phyloP scores from a whole-genome alignment of 2,329 filamentous ascomycete genomes.

The Exserohilum rostratum region DNA sequence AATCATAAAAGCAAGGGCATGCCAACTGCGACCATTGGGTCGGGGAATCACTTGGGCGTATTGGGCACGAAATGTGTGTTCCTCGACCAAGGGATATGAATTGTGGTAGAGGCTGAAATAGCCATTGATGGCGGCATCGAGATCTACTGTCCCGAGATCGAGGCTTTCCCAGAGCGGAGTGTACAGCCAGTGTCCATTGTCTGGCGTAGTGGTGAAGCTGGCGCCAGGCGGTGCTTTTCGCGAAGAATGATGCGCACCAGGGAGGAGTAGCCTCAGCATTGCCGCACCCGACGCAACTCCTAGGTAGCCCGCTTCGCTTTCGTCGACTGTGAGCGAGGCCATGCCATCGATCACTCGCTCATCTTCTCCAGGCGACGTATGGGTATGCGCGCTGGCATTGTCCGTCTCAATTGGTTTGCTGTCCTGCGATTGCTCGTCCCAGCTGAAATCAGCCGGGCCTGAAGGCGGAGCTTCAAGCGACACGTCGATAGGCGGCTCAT shows the following conservation, averaged over 20 bases:
- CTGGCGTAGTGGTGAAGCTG: background rate
- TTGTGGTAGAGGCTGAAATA: conserved; percentile 57
- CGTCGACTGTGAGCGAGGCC: conserved; percentile 12
- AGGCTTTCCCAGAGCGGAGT: background rate
- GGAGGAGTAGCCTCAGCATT: conserved; percentile 43
- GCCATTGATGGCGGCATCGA: conserved; percentile 41
- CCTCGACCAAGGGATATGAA: conserved; percentile 57
- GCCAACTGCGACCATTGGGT: conserved; percentile 40
- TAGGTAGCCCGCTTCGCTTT: conserved; percentile 53
- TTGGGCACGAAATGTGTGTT: conserved; percentile 56
- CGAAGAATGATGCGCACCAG: conserved; percentile 6
- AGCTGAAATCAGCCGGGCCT: conserved; percentile 2
- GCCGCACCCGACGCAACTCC: conserved; percentile 56
- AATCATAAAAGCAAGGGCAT: background rate
- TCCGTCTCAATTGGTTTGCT: background rate
- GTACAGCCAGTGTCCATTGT: background rate
- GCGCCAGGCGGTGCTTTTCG: conserved; percentile 1
- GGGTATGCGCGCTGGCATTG: background rate
- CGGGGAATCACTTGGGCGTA: conserved; percentile 52
- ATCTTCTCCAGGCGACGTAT: background rate
- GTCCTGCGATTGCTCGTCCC: conserved; percentile 6
- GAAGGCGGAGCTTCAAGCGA: conserved; percentile 7
- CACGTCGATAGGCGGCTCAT: conserved; percentile 2
- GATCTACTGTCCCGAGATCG: background rate
- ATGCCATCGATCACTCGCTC: background rate